Base-by-base conservation (phyloP, 108 stramenopile genomes). In the Cyclotella sp. region DNA sequence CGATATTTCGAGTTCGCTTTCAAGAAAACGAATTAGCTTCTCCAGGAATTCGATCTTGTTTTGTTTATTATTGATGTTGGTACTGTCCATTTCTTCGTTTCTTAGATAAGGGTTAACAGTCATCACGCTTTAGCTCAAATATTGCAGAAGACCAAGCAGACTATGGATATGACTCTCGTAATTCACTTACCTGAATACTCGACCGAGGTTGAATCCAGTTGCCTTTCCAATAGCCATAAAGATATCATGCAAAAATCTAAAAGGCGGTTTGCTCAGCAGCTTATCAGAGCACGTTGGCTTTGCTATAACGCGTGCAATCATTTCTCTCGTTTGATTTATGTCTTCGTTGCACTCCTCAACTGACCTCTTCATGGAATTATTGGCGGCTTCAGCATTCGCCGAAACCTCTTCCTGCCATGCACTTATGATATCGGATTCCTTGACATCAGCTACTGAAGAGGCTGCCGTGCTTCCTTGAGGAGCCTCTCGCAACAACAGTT, bases 181-280 rank as follows among this genome's bases (percentile, higher is more conserved):
- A 29, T 30, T 30, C 27, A 28, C 79, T 80, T 46, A 80, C 79
- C 79, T 77, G 30, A 78, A 76, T 21, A 83, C 72, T 46, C 47
- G 68, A 27, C 53, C 21, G 7, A 70, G 42, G 27, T 80, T 76
- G 57, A 92, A 80, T 29, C 83, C 84, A 21, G 88, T 82, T 46
- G 69, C 73, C 16, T 46, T 34, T 0, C 62, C 82, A 43, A 93
- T 73, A 41, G 75, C 89, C n/a, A 86, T 82, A 19, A 95, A 62
- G 47, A 95, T 54, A 72, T 95, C 94, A 75, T 93, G 90, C 11
- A 95, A 64, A 60, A 93, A 95, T 22, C 94, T 89, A 79, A 95
- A 93, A 16, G 94, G 94, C 5, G 94, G 92, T 64, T 89, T 90
- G 41, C 72, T 57, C n/a, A 95, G 74, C 8, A 95, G 88, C 68